These are phyloP conservation scores for Colletotrichum musae DNA, from an alignment of 2,329 filamentous ascomycete genomes.

Conservation along the genomic window DNA sequence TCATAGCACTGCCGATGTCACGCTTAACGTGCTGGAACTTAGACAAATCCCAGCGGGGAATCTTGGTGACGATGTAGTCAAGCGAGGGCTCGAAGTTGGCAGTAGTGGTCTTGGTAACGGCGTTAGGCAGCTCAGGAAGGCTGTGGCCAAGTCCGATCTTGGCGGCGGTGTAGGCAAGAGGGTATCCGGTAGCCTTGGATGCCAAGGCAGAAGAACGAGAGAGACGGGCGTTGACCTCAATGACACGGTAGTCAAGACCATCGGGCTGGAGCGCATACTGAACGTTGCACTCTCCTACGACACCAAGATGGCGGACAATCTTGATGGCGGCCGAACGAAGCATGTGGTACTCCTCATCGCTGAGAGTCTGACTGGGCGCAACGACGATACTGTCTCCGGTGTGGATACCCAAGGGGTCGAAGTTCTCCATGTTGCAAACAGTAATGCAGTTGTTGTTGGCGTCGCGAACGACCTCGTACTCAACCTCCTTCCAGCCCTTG, in stretches of 20 bases:
- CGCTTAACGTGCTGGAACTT: slow-evolving; percentile 99
- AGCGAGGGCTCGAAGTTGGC: slow-evolving; percentile 98
- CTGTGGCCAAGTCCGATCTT: slow-evolving; percentile 98
- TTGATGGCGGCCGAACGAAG: slow-evolving; percentile 97
- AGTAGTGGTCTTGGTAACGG: slow-evolving; percentile 98
- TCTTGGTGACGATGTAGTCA: slow-evolving; percentile 99
- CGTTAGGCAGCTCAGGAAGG: slow-evolving; percentile 95
- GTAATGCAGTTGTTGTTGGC: slow-evolving; percentile 91
- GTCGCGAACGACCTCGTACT: slow-evolving; percentile 98
- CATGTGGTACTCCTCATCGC: slow-evolving; percentile 99
- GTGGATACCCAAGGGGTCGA: slow-evolving; percentile 96
- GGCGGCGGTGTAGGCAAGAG: slow-evolving; percentile 95
- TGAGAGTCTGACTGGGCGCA: slow-evolving; percentile 95
- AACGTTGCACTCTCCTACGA: slow-evolving; percentile 96
- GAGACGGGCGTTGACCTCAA: slow-evolving; percentile 98
- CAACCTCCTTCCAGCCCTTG: slow-evolving; percentile 99
- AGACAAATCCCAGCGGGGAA: slow-evolving; percentile 96
- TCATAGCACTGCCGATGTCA: slow-evolving; percentile 98
- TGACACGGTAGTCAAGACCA: slow-evolving; percentile 97
- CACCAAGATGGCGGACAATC: slow-evolving; percentile 96
- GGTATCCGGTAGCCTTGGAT: slow-evolving; percentile 98
- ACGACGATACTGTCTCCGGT: slow-evolving; percentile 99
- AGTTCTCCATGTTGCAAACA: slow-evolving; percentile 76
- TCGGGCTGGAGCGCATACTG: slow-evolving; percentile 93
- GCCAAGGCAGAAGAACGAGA: slow-evolving; percentile 97